Evolutionary conservation across 192 early-diverging fungal genomes (phyloP).

Genomic region (Coemansia sp.): DNA sequence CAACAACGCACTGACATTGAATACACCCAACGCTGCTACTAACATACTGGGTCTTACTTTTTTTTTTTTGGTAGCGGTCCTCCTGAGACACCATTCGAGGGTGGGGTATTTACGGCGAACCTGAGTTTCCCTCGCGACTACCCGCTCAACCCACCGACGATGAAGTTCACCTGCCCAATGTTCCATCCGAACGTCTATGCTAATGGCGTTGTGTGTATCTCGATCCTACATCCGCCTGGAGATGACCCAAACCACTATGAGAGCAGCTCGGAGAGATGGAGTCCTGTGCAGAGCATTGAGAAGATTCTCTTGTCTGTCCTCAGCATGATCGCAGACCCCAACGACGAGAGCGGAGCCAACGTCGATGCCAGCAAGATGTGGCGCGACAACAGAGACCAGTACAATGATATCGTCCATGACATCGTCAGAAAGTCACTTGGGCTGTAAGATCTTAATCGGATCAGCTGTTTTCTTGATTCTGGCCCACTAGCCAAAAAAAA

Average conservation of each 20-base stretch:
- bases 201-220: conserved; percentile 97
- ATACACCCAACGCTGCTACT: not conserved
- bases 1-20: too few species aligned
- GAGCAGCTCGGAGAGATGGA: conserved; percentile 93
- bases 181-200: conserved; percentile 96
- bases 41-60: not conserved
- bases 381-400: conserved; percentile 78
- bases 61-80: conserved; percentile 65
- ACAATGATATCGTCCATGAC: conserved; percentile 75
- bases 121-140: conserved; percentile 92
- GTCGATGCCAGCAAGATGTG: conserved; percentile 99
- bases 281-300: conserved; percentile 96
- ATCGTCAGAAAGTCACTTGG: conserved; percentile 82
- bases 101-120: conserved; percentile 88
- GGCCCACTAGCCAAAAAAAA: not conserved
- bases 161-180: conserved; percentile 95
- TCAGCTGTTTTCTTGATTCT: not conserved
- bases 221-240: conserved; percentile 95
- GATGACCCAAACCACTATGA: conserved; percentile 99
- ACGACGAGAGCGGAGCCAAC: conserved; percentile 97
- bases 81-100: conserved; percentile 91
- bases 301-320: conserved; percentile 95
- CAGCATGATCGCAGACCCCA: conserved; percentile 97
- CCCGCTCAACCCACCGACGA: conserved; percentile 89
- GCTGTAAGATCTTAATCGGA: conserved; percentile 46